Percentiles rank a stretch among this genome's conserved stretches.
Evolutionary conservation across 495 filamentous ascomycete species (phyloP).

Genomic region (Jackrogersella minutella): DNA sequence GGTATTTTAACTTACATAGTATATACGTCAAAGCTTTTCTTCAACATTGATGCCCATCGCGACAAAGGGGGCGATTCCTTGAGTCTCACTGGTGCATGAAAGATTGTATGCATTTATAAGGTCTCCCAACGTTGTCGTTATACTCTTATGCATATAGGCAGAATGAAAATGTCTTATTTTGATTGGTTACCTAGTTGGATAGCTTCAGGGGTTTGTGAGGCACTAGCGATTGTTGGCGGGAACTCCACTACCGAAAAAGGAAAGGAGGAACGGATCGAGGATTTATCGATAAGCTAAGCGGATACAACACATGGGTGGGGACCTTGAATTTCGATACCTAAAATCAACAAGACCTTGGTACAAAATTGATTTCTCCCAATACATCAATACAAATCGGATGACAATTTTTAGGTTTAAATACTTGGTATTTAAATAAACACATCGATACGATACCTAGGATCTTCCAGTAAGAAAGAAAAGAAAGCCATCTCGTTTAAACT

Average conservation of each 20-base stretch:
- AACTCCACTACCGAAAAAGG: background rate
- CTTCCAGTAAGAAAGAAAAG: background rate
- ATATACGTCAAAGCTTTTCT: background rate
- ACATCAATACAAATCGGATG: background rate
- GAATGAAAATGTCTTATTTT: too few relatives aligned
- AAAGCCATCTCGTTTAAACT: background rate
- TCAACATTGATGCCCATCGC: background rate
- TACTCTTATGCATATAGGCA: too few relatives aligned
- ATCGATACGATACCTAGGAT: conserved; percentile 6
- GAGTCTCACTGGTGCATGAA: too few relatives aligned
- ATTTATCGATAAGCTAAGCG: conserved; percentile 23
- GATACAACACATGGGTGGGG: conserved; percentile 5
- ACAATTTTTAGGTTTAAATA: background rate
- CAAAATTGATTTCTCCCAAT: background rate
- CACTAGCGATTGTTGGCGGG: background rate
- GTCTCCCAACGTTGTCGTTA: too few relatives aligned
- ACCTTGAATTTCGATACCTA: conserved; percentile 18
- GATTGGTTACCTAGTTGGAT: too few relatives aligned
- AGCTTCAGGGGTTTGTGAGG: background rate
- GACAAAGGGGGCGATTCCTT: background rate
- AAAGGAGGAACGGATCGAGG: background rate
- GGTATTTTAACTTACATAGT: background rate
- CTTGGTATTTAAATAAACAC: background rate
- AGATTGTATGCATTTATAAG: too few relatives aligned
- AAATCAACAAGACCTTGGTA: conserved; percentile 2